Evolutionary conservation across 495 filamentous ascomycete species (phyloP).

Genomic region (Talaromyces ruber): DNA sequence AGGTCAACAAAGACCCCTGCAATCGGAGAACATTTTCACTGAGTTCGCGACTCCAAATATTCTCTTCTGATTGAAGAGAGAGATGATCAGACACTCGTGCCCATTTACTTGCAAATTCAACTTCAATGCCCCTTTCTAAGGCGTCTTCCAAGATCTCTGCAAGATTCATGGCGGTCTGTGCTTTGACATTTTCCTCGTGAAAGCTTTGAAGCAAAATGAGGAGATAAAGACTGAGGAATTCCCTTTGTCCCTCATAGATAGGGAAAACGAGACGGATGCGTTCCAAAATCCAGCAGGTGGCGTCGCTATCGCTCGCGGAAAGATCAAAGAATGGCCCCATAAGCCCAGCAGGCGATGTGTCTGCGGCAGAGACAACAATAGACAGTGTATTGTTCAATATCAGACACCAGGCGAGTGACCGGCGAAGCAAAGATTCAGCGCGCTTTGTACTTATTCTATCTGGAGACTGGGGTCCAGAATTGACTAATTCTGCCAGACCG

Average conservation of each 20-base stretch:
- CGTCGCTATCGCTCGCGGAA: slow-evolving; percentile 26
- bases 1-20: slow-evolving; percentile 49
- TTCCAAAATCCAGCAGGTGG: slow-evolving; percentile 31
- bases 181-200: slow-evolving; percentile 21
- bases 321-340: slow-evolving; percentile 20
- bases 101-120: slow-evolving; percentile 2
- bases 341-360: background rate
- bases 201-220: slow-evolving; percentile 20
- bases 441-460: slow-evolving; percentile 20
- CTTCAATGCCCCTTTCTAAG: background rate
- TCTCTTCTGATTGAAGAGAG: background rate
- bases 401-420: slow-evolving; percentile 28
- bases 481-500: slow-evolving; percentile 1
- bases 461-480: background rate
- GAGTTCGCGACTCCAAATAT: slow-evolving; percentile 32
- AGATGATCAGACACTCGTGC: slow-evolving; percentile 3
- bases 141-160: slow-evolving; percentile 21
- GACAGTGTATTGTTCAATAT: slow-evolving; percentile 13
- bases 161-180: slow-evolving; percentile 24
- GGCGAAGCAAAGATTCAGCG: slow-evolving; percentile 30
- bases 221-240: slow-evolving; percentile 20
- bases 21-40: slow-evolving; percentile 35
- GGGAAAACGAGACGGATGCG: slow-evolving; percentile 18
- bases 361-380: background rate
- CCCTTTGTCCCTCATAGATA: slow-evolving; percentile 13